These are phyloP conservation scores for Microthlaspi erraticum DNA, from an alignment of 345 rosid species.

Conservation along the genomic window DNA sequence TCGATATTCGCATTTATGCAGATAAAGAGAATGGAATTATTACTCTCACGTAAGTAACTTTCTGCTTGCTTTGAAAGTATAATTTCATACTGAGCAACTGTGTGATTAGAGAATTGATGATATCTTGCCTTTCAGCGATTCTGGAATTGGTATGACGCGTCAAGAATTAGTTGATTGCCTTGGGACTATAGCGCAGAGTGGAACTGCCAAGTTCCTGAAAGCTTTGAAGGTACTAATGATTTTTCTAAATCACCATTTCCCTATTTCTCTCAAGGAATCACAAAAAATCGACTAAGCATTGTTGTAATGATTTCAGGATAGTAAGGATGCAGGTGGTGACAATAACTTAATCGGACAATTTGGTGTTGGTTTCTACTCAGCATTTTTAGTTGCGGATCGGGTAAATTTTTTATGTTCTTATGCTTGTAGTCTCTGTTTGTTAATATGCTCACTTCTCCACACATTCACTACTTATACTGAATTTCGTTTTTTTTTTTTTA, in stretches of 20 bases:
- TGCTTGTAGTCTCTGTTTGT: neutral
- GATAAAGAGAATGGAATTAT: slow-evolving; percentile 86
- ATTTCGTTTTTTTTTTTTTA: neutral
- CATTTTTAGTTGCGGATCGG: slow-evolving; percentile 88
- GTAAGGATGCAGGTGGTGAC: slow-evolving; percentile 80
- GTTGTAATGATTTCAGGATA: slow-evolving; percentile 63
- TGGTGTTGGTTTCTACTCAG: slow-evolving; percentile 97
- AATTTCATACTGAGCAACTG: neutral
- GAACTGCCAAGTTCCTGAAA: slow-evolving; percentile 93
- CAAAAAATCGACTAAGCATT: slow-evolving; percentile 22
- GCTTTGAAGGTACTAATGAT: slow-evolving; percentile 71
- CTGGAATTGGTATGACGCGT: slow-evolving; percentile 96
- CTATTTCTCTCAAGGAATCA: neutral
- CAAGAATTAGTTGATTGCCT: slow-evolving; percentile 95
- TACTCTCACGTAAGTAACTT: slow-evolving; percentile 64
- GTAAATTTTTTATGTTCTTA: slow-evolving; percentile 44
- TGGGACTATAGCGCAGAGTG: slow-evolving; percentile 98
- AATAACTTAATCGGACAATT: slow-evolving; percentile 95
- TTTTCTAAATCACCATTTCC: neutral
- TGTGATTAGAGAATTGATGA: slow-evolving; percentile 10
- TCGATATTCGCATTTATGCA: slow-evolving; percentile 84
- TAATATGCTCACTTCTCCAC: slow-evolving; percentile 10
- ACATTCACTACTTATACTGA: neutral
- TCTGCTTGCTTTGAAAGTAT: slow-evolving; percentile 3
- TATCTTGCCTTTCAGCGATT: slow-evolving; percentile 57